Conservation (phyloP, 192 early-diverging fungal genomes). For the Backusella australiensis region DNA sequence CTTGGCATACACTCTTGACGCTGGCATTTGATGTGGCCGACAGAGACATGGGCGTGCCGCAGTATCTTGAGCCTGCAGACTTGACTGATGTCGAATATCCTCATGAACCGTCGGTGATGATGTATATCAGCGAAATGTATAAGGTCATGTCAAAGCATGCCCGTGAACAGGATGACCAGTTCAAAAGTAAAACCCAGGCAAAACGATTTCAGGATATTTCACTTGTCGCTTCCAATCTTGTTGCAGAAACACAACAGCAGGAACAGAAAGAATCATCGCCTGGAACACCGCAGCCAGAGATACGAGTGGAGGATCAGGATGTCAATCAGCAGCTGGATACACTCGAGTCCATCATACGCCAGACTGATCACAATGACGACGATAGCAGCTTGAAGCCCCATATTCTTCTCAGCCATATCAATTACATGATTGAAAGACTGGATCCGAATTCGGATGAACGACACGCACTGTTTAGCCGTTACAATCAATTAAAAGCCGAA, state of each 20-base stretch:
- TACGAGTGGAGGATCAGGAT: not conserved
- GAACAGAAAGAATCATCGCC: not conserved
- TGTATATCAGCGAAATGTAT: conserved; percentile 50
- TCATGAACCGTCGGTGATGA: conserved; percentile 53
- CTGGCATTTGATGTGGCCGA: conserved; percentile 42
- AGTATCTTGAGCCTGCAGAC: conserved; percentile 44
- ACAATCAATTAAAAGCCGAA: conserved; percentile 12
- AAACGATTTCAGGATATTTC: conserved; percentile 13
- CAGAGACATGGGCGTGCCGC: conserved; percentile 38
- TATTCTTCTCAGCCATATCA: not conserved
- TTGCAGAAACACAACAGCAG: not conserved
- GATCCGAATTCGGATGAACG: conserved; percentile 7
- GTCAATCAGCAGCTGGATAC: not conserved
- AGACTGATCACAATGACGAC: not conserved
- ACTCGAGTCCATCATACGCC: not conserved
- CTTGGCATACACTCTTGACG: conserved; percentile 34
- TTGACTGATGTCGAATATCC: conserved; percentile 48
- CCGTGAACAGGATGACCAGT: conserved; percentile 16
- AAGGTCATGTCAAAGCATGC: conserved; percentile 39
- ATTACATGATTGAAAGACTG: not conserved
- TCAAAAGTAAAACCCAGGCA: not conserved
- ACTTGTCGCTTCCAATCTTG: not conserved
- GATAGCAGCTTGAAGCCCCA: not conserved
- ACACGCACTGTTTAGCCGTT: not conserved
- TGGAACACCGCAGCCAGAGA: conserved; percentile 4